Conservation (phyloP, 2,329 filamentous ascomycete genomes). For the Zarea fungicola region DNA sequence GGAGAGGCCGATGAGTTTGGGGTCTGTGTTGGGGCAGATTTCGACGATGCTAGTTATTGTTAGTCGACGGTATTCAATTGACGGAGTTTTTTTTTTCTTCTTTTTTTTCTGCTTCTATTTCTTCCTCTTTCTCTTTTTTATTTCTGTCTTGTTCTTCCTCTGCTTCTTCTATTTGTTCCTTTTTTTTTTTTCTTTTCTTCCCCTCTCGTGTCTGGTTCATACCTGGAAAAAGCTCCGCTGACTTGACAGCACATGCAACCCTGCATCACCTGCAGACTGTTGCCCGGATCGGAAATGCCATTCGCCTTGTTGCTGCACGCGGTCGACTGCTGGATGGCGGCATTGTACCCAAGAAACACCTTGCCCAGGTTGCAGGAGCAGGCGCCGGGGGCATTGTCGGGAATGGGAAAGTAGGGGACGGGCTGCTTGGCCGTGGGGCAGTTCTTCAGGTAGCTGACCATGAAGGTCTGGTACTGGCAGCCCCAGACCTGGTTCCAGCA, state of each 20-base stretch:
- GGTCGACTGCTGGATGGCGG: slow-evolving; percentile 15
- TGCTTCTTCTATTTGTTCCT: not conserved
- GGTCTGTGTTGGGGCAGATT: slow-evolving; percentile 29
- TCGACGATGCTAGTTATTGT: slow-evolving; percentile 20
- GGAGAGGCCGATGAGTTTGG: slow-evolving; percentile 18
- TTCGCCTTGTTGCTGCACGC: slow-evolving; percentile 19
- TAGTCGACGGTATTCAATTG: not conserved
- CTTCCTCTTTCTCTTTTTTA: too few species aligned
- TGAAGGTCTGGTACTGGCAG: slow-evolving; percentile 34
- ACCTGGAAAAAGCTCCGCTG: slow-evolving; percentile 31
- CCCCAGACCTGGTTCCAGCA: slow-evolving; percentile 37
- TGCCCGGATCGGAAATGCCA: slow-evolving; percentile 18
- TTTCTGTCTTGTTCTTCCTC: not conserved
- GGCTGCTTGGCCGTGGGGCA: slow-evolving; percentile 25
- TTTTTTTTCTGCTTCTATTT: too few species aligned
- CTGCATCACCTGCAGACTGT: slow-evolving; percentile 19
- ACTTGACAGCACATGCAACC: slow-evolving; percentile 31
- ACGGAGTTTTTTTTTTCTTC: not conserved
- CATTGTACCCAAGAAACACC: slow-evolving; percentile 20
- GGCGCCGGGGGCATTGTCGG: slow-evolving; percentile 26
- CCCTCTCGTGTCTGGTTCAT: slow-evolving; percentile 5
- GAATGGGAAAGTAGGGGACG: slow-evolving; percentile 34
- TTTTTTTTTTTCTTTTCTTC: not conserved
- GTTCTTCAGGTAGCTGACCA: slow-evolving; percentile 27
- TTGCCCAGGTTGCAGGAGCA: slow-evolving; percentile 34